phyloP scores from a whole-genome alignment of 1,139 yeast species.

The Nadsonia starkeyi-henricii region DNA sequence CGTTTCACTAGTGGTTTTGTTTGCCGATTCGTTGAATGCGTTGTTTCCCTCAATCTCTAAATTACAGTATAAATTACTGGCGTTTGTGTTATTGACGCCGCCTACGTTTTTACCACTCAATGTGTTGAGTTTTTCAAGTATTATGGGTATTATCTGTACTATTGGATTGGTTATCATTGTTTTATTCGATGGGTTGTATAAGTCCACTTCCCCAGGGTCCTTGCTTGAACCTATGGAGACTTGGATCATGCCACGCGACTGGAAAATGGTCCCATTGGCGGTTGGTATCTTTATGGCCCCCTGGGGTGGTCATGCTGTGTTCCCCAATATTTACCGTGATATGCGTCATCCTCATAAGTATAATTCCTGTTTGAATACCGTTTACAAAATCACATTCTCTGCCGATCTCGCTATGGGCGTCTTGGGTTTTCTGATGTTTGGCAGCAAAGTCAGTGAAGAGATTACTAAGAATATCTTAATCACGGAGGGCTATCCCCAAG shows the following conservation, averaged over 20 bases:
- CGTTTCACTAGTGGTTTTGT: constrained; percentile 59
- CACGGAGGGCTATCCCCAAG: constrained; percentile 59
- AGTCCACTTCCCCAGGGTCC: constrained; percentile 50
- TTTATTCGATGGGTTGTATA: constrained; percentile 47
- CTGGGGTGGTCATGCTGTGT: constrained; percentile 85
- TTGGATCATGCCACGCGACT: constrained; percentile 36
- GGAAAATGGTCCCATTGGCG: constrained; percentile 39
- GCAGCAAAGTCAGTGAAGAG: constrained; percentile 57
- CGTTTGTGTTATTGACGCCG: constrained; percentile 48
- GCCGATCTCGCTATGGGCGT: constrained; percentile 69
- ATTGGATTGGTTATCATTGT: constrained; percentile 46
- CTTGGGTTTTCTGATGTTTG: constrained; percentile 82
- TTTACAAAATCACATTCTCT: constrained; percentile 52
- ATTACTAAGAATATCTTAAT: constrained; percentile 62
- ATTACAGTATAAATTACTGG: constrained; percentile 41
- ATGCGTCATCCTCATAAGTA: constrained; percentile 64
- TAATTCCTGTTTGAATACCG: constrained; percentile 34
- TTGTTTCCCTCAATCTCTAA: constrained; percentile 41
- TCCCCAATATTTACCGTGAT: constrained; percentile 66
- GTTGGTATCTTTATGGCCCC: constrained; percentile 74
- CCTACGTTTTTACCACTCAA: constrained; percentile 57
- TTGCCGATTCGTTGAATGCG: constrained; percentile 70
- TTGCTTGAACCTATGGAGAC: constrained; percentile 37
- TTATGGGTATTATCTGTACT: constrained; percentile 64
- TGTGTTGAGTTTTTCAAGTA: constrained; percentile 54